Conservation (phyloP, 768 basidiomycete genomes). For the Lactarius akahatsu region DNA sequence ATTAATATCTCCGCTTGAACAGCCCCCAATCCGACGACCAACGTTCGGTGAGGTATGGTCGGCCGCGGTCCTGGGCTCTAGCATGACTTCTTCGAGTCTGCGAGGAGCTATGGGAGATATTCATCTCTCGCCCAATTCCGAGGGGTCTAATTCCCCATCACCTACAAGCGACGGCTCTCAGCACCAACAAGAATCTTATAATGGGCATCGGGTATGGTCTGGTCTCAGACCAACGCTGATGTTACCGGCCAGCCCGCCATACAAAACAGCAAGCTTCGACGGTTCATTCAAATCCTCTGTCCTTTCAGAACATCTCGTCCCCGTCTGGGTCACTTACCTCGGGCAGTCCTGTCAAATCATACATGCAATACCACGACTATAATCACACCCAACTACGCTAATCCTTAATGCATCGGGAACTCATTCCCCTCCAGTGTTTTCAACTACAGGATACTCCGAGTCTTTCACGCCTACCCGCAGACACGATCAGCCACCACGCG, state of each 20-base stretch:
- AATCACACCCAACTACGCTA: constrained; percentile 28
- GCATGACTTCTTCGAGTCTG: constrained; percentile 48
- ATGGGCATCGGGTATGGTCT: constrained; percentile 30
- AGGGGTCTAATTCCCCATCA: constrained; percentile 36
- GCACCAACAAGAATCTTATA: constrained; percentile 32
- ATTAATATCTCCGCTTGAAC: constrained; percentile 34
- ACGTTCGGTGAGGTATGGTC: constrained; percentile 29
- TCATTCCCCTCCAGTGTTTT: constrained; percentile 23
- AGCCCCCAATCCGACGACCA: constrained; percentile 30
- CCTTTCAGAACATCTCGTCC: constrained; percentile 28
- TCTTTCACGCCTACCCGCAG: constrained; percentile 26
- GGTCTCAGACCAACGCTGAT: constrained; percentile 27
- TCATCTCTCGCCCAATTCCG: constrained; percentile 39
- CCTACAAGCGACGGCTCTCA: constrained; percentile 30
- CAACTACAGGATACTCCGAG: constrained; percentile 27
- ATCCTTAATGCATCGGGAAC: constrained; percentile 26
- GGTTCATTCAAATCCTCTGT: constrained; percentile 22
- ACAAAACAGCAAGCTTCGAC: constrained; percentile 21
- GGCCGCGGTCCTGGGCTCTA: constrained; percentile 42
- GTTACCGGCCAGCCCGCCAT: constrained; percentile 20
- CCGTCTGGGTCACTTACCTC: constrained; percentile 26
- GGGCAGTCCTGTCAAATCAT: constrained; percentile 25
- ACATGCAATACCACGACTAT: constrained; percentile 30
- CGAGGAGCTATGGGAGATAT: constrained; percentile 64
- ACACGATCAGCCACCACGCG: constrained; percentile 19